phyloP scores from a whole-genome alignment of 1,284 basidiomycete species.

The Butyriboletus regius region DNA sequence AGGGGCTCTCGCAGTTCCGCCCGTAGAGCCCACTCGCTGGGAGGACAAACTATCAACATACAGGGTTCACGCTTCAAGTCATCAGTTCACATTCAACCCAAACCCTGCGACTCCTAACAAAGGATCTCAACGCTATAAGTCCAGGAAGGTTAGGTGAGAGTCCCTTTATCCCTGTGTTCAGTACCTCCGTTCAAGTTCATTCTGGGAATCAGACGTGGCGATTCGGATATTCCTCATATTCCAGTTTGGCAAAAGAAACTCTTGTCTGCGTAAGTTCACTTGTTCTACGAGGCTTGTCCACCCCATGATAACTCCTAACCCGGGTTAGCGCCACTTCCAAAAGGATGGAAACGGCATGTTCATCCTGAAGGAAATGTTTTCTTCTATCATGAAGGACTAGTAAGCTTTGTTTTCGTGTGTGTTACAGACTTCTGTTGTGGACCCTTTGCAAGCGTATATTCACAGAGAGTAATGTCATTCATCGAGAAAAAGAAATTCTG shows the following conservation, averaged over 20 bases:
- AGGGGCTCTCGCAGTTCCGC: neutral
- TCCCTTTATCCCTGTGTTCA: neutral
- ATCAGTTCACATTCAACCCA: neutral
- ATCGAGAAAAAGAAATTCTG: neutral
- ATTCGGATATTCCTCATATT: neutral
- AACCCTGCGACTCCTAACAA: conserved; percentile 6
- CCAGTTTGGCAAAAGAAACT: neutral
- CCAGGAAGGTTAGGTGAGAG: neutral
- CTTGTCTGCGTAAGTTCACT: neutral
- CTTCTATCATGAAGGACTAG: conserved; percentile 10
- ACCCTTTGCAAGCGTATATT: conserved; percentile 9
- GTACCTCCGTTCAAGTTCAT: neutral
- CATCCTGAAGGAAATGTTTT: conserved; percentile 17
- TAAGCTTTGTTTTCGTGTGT: neutral
- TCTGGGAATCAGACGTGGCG: too few relatives aligned
- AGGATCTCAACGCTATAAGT: conserved; percentile 9
- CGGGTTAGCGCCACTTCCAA: conserved; percentile 2
- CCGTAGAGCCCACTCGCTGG: neutral
- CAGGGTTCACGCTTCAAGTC: neutral
- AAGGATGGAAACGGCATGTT: conserved; percentile 5
- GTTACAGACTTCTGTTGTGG: neutral
- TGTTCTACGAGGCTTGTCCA: neutral
- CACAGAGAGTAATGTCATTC: conserved; percentile 10
- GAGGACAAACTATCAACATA: neutral
- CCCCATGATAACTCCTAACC: neutral